A percentile compares a stretch with the other conserved stretches of the same genome.
Evolutionary conservation across 805 yeast species (phyloP).

Genomic region (Candida arabinofermentans): DNA sequence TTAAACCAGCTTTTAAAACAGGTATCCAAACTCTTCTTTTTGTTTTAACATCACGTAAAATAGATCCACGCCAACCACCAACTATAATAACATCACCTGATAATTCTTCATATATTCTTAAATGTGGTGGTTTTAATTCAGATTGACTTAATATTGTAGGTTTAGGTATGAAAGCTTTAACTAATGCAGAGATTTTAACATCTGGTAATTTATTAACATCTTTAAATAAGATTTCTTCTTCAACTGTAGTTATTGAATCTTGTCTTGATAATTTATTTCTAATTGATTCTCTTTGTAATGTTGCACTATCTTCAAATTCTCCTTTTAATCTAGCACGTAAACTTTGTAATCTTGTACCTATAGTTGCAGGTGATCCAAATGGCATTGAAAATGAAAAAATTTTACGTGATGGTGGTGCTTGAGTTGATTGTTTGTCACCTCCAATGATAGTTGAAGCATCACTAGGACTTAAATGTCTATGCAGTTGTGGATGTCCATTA

Average conservation of each 20-base stretch:
- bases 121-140: constrained; percentile 31
- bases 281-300: constrained; percentile 31
- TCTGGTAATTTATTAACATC: constrained; percentile 58
- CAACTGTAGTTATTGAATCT: constrained; percentile 54
- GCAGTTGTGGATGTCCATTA: background rate
- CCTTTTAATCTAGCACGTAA: constrained; percentile 15
- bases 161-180: constrained; percentile 45
- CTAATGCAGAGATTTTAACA: constrained; percentile 66
- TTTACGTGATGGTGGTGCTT: constrained; percentile 13
- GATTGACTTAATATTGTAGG: constrained; percentile 14
- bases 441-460: constrained; percentile 49
- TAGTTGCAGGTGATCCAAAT: constrained; percentile 40
- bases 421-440: constrained; percentile 27
- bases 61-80: constrained; percentile 89
- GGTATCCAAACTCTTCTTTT: constrained; percentile 81
- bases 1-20: constrained; percentile 71
- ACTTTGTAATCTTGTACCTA: constrained; percentile 11
- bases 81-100: constrained; percentile 77
- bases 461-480: constrained; percentile 6
- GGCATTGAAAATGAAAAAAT: constrained; percentile 59
- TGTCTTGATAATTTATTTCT: constrained; percentile 45
- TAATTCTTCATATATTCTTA: constrained; percentile 51
- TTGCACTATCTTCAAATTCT: background rate
- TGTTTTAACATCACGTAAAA: constrained; percentile 62
- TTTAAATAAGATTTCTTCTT: constrained; percentile 57